A percentile compares a stretch with the other conserved stretches of the same genome.
These are phyloP conservation scores for Apiospora koreana DNA, from an alignment of 2,329 filamentous ascomycete genomes.

Conservation along the genomic window DNA sequence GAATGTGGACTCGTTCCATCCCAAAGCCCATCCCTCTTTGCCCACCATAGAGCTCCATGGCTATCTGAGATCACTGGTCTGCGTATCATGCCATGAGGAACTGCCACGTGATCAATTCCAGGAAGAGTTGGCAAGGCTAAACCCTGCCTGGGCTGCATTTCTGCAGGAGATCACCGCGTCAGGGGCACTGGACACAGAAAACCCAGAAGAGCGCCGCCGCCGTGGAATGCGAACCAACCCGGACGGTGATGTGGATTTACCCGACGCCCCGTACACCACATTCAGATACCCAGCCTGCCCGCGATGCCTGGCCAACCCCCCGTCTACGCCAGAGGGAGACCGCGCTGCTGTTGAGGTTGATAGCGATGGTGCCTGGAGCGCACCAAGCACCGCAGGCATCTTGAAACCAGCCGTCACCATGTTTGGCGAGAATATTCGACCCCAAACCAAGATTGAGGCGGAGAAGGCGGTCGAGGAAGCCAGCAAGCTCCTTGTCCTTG, in stretches of 20 bases:
- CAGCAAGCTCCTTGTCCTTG: conserved; percentile 74
- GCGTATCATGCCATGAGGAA: conserved; percentile 74
- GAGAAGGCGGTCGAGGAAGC: conserved; percentile 80
- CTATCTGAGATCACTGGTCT: conserved; percentile 79
- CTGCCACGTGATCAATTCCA: conserved; percentile 77
- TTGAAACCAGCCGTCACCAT: conserved; percentile 93
- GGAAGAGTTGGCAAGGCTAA: conserved; percentile 70
- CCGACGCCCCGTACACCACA: conserved; percentile 81
- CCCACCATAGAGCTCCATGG: conserved; percentile 87
- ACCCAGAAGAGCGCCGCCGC: conserved; percentile 66
- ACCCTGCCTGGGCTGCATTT: conserved; percentile 83
- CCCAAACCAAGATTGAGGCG: conserved; percentile 69
- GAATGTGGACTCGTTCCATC: conserved; percentile 96
- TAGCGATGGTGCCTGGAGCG: conserved; percentile 75
- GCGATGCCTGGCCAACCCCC: conserved; percentile 68
- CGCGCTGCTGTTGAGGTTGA: conserved; percentile 68
- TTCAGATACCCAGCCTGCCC: conserved; percentile 93
- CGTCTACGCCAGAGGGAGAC: conserved; percentile 54
- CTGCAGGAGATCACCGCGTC: conserved; percentile 69
- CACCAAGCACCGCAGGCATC: conserved; percentile 70
- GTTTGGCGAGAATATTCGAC: conserved; percentile 88
- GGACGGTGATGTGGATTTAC: conserved; percentile 91
- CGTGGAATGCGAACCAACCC: conserved; percentile 83
- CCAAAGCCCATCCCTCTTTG: conserved; percentile 70
- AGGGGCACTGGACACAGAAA: conserved; percentile 77